These are phyloP conservation scores for Coemansia sp. DNA, from an alignment of 192 early-diverging fungal genomes.

Conservation along the genomic window DNA sequence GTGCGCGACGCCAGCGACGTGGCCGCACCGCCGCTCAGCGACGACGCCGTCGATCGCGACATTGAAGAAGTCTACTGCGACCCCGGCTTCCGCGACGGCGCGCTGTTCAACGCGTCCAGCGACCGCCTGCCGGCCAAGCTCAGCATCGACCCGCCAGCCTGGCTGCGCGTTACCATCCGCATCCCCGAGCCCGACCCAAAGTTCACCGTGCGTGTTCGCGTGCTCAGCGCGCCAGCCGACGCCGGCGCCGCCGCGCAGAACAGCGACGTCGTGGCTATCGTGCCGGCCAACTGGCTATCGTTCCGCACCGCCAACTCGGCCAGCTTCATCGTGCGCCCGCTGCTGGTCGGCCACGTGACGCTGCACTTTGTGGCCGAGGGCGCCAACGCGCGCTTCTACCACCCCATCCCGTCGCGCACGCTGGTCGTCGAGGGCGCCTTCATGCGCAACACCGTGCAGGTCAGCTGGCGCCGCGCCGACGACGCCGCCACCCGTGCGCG, in stretches of 20 bases:
- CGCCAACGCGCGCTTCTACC: conserved; percentile 51
- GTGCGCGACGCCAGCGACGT: conserved; percentile 37
- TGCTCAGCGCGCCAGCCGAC: conserved; percentile 26
- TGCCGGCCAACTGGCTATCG: conserved; percentile 30
- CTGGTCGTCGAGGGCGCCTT: conserved; percentile 56
- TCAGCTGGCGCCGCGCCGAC: conserved; percentile 40
- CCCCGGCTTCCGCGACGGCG: conserved; percentile 53
- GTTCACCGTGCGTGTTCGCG: conserved; percentile 39
- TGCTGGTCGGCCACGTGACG: conserved; percentile 43
- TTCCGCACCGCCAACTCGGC: conserved; percentile 29
- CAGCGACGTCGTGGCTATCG: conserved; percentile 24
- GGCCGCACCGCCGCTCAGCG: conserved; percentile 32
- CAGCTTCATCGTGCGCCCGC: conserved; percentile 51
- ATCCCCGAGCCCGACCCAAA: conserved; percentile 44
- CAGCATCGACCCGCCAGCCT: conserved; percentile 45
- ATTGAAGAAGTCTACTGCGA: conserved; percentile 56
- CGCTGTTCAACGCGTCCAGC: conserved; percentile 54
- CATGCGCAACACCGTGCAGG: conserved; percentile 54
- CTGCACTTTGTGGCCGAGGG: conserved; percentile 52
- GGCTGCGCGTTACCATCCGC: conserved; percentile 52
- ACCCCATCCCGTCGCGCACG: conserved; percentile 49
- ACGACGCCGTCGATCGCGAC: conserved; percentile 40
- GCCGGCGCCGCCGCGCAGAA: background rate
- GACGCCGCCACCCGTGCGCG: conserved; percentile 27
- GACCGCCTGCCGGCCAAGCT: conserved; percentile 52